Evolutionary conservation across 441 rosid species (phyloP).

Genomic region (Populus tomentosa): DNA sequence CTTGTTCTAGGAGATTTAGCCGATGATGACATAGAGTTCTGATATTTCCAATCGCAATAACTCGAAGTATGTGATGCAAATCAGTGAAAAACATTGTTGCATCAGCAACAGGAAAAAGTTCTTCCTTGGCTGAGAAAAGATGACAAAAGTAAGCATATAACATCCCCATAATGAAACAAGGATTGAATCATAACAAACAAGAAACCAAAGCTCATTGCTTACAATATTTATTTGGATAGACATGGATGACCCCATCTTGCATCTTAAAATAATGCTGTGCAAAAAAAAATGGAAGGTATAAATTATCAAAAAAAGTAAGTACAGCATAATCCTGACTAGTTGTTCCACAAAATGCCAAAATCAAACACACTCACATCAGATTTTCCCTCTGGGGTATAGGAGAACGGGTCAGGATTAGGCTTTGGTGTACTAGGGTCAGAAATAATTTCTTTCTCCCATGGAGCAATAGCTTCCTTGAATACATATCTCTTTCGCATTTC

Average conservation of each 20-base stretch:
- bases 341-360: background rate
- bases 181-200: constrained; percentile 6
- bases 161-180: background rate
- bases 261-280: constrained; percentile 90
- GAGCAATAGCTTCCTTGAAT: constrained; percentile 80
- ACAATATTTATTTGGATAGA: constrained; percentile 77
- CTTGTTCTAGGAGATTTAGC: constrained; percentile 94
- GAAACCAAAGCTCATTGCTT: constrained; percentile 24
- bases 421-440: constrained; percentile 97
- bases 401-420: constrained; percentile 85
- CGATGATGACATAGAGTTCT: constrained; percentile 94
- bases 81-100: constrained; percentile 96
- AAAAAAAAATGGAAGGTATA: constrained; percentile 8
- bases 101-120: constrained; percentile 93
- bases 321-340: background rate
- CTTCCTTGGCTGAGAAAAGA: constrained; percentile 55
- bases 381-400: constrained; percentile 66
- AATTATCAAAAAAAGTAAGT: constrained; percentile 9
- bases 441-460: constrained; percentile 96
- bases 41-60: constrained; percentile 90
- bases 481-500: constrained; percentile 78
- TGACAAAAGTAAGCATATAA: background rate
- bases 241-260: constrained; percentile 96
- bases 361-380: constrained; percentile 54
- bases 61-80: constrained; percentile 81